A percentile compares a stretch with the other conserved stretches of the same genome.
Conservation (phyloP, 331 rosid species). For the Telfairia occidentalis region DNA sequence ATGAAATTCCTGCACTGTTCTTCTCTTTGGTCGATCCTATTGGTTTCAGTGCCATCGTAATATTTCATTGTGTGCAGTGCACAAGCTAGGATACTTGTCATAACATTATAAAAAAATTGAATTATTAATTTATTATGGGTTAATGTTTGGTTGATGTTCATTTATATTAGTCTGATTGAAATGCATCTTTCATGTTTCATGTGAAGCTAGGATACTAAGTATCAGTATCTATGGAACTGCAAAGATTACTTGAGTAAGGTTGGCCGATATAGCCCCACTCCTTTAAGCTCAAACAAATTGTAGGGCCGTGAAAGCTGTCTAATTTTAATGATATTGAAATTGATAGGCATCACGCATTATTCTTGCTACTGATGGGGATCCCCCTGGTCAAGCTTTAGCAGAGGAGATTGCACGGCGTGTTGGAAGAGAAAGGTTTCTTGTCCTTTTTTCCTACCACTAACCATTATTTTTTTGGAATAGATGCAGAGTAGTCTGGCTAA, state of each 20-base stretch:
- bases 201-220: conserved; percentile 89
- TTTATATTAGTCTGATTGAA: conserved; percentile 22
- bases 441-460: conserved; percentile 9
- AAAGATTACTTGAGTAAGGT: conserved; percentile 67
- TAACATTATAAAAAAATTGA: background rate
- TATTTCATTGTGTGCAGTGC: background rate
- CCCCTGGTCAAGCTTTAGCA: conserved; percentile 95
- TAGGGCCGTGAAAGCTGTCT: background rate
- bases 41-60: background rate
- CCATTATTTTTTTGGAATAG: background rate
- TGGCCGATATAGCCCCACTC: conserved; percentile 8
- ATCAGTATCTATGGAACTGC: conserved; percentile 95
- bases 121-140: background rate
- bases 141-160: background rate
- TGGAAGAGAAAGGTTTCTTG: conserved; percentile 75
- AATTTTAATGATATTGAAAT: conserved; percentile 14
- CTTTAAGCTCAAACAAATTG: conserved; percentile 4
- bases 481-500: background rate
- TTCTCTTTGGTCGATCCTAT: background rate
- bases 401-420: conserved; percentile 99
- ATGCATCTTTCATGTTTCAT: conserved; percentile 44
- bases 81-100: background rate
- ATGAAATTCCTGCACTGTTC: background rate
- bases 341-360: conserved; percentile 77
- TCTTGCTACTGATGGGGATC: conserved; percentile 94